Conservation (phyloP, 371 early-diverging fungal species). For the Syncephalis plumigaleata region DNA sequence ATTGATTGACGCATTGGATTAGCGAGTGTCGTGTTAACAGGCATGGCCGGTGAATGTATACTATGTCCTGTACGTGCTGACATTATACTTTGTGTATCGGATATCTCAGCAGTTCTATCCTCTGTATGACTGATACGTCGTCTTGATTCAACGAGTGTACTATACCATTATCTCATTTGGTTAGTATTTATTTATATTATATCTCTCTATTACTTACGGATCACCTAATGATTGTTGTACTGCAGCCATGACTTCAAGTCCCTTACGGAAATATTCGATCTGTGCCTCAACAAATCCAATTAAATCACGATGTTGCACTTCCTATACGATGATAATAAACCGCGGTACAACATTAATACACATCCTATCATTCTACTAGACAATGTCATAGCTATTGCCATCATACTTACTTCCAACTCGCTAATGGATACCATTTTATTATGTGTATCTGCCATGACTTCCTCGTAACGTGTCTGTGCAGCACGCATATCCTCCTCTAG, state of each 20-base stretch:
- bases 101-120: not conserved
- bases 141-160: not conserved
- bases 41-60: no score
- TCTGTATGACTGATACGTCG: not conserved
- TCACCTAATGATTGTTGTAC: constrained; percentile 19
- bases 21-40: no score
- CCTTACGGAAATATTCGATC: constrained; percentile 22
- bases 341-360: no score
- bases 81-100: not conserved
- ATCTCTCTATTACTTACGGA: constrained; percentile 4
- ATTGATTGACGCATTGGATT: no score
- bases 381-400: no score
- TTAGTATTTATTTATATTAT: not conserved
- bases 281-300: constrained; percentile 33
- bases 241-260: constrained; percentile 20
- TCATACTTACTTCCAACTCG: constrained; percentile 50
- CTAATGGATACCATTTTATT: constrained; percentile 43
- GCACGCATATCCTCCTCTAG: constrained; percentile 81
- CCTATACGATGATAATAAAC: constrained; percentile 13
- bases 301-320: constrained; percentile 30
- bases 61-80: not conserved
- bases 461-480: constrained; percentile 82
- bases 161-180: not conserved
- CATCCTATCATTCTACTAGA: no score
- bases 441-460: constrained; percentile 48